Base-by-base conservation (phyloP, 768 basidiomycete species). In the Lactarius hatsudake region DNA sequence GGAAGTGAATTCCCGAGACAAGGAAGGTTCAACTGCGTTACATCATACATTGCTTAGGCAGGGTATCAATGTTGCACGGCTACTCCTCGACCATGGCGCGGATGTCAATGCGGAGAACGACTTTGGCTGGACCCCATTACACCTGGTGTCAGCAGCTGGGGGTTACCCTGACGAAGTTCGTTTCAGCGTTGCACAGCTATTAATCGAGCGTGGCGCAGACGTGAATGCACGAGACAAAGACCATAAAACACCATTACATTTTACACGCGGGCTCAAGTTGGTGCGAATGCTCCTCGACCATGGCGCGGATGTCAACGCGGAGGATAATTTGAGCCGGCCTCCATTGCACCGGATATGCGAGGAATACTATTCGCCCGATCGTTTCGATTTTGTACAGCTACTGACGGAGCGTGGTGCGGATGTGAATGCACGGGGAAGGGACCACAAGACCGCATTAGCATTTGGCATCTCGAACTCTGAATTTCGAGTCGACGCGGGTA, bases 121-220 rank as follows among this genome's bases (percentile, higher is more conserved):
- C 45, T 1, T 1, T 1, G 45, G 45, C 20, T 0, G 10, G 20
- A 23, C 45, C n/a, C 45, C 45, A 9, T 23, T 48, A 0, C 10
- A 23, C 45, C 9, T 1, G 2, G 4, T 48, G 8, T 48, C 3
- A 0, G 8, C 0, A 9, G 12, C 2, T 4, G 1, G 0, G 36
- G 12, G 36, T 36, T 2, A 36, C 3, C 3, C 12, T 12, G 12
- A 13, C 12, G 12, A 36, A 13, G 12, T 2, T 18, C 15, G 18
- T 7, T 43, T 3, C 18, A 9, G 2, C 1, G 18, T 45, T n/a
- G 45, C 20, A 8, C 45, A n/a, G 45, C 45, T 45, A 3, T 45
- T 45, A 12, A 1, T 45, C 0, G n/a, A 45, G 9, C 20, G 3
- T n/a, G 45, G 45, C 1, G 45, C 45, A 1, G 45, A 45, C 3